A percentile compares a stretch with the other conserved stretches of the same genome.
Evolutionary conservation across 768 basidiomycete species (phyloP).

Genomic region (Lentinus tigrinus): DNA sequence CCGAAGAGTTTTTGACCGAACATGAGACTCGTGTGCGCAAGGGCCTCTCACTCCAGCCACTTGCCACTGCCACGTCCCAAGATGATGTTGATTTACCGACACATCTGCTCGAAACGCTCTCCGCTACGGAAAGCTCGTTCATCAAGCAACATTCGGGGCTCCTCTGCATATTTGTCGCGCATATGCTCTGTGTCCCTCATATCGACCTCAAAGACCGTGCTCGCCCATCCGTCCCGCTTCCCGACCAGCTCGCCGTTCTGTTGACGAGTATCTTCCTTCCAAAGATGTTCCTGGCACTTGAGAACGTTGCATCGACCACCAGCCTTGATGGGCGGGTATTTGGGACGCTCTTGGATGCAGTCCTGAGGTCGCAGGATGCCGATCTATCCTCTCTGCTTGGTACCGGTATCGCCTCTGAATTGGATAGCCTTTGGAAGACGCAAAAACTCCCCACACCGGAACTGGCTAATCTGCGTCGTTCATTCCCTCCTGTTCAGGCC

Average conservation of each 20-base stretch:
- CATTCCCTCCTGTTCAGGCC: constrained; percentile 15
- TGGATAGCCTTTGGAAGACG: constrained; percentile 27
- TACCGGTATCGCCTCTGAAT: constrained; percentile 20
- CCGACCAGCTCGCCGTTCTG: constrained; percentile 27
- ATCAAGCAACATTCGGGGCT: constrained; percentile 20
- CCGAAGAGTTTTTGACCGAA: constrained; percentile 11
- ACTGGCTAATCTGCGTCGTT: constrained; percentile 29
- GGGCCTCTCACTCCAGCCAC: not conserved
- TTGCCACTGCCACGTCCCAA: not conserved
- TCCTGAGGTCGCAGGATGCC: constrained; percentile 24
- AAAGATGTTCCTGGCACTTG: constrained; percentile 32
- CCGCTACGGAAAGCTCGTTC: not conserved
- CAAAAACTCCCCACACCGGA: constrained; percentile 18
- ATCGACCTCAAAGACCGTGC: constrained; percentile 43
- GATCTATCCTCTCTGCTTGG: constrained; percentile 31
- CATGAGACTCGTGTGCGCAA: constrained; percentile 4
- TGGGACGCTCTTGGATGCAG: constrained; percentile 40
- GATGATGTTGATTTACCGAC: not conserved
- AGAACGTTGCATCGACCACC: constrained; percentile 23
- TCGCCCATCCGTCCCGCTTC: constrained; percentile 14
- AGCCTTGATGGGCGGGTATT: constrained; percentile 59
- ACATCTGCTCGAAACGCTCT: not conserved
- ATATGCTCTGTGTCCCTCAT: constrained; percentile 36
- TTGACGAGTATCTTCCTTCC: constrained; percentile 43
- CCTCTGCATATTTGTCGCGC: constrained; percentile 39